phyloP scores from a whole-genome alignment of 257 asterid genomes.

The Solanum sejunctum region DNA sequence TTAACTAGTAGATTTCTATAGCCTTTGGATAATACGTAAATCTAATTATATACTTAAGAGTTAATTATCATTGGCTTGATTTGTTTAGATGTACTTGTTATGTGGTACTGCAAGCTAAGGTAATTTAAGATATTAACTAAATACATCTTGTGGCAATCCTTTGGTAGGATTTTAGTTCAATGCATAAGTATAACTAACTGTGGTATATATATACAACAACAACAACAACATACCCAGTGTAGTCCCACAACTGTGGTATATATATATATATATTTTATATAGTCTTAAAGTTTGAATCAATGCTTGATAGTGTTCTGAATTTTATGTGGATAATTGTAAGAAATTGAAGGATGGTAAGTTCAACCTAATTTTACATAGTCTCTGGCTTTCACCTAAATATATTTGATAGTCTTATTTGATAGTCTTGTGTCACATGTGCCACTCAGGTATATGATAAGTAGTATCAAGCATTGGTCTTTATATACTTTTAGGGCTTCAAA shows the following conservation, averaged over 20 bases:
- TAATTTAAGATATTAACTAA: background rate
- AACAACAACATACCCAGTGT: too few species aligned
- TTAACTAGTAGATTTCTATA: background rate
- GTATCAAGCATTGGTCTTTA: background rate
- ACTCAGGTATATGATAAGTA: background rate
- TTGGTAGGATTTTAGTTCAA: background rate
- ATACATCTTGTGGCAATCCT: background rate
- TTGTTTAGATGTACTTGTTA: background rate
- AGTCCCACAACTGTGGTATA: too few species aligned
- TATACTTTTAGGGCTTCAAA: too few species aligned
- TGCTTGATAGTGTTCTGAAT: too few species aligned
- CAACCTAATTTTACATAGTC: background rate
- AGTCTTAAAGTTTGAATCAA: background rate
- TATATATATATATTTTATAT: too few species aligned
- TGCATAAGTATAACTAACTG: background rate
- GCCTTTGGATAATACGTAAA: background rate
- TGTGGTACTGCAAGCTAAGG: background rate
- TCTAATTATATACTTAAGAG: background rate
- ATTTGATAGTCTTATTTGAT: background rate
- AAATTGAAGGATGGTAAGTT: background rate
- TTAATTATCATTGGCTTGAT: background rate
- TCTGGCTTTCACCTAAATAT: background rate
- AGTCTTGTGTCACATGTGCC: background rate
- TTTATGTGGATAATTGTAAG: background rate
- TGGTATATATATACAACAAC: too few species aligned